These are phyloP conservation scores for Lolium perenne DNA, from an alignment of 176 grass and related monocot species.

Conservation along the genomic window DNA sequence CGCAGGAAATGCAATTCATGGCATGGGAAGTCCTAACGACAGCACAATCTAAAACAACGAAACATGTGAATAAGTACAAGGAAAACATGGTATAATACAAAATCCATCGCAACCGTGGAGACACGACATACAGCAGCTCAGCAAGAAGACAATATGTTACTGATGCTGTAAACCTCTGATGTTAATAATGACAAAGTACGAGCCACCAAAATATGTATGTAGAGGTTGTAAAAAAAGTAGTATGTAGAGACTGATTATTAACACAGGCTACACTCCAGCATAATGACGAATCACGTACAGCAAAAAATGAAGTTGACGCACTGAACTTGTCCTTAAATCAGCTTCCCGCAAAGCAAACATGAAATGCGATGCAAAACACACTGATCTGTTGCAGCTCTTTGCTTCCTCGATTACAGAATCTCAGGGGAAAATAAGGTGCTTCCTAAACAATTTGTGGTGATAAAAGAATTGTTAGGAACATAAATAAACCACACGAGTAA, in stretches of 20 bases:
- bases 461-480: constrained; percentile 25
- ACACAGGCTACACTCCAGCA: background rate
- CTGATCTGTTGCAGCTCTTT: background rate
- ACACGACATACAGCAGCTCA: background rate
- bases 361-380: background rate
- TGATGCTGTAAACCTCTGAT: background rate
- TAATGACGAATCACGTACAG: background rate
- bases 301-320: background rate
- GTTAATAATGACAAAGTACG: background rate
- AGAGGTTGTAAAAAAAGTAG: background rate
- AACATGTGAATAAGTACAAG: background rate
- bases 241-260: background rate
- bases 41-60: background rate
- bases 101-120: too few relatives aligned
- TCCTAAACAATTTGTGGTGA: constrained; percentile 27
- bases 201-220: background rate
- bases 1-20: background rate
- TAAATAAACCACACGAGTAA: constrained; percentile 33
- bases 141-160: background rate
- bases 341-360: background rate
- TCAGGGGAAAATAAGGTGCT: constrained; percentile 8
- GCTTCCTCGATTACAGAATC: constrained; percentile 14
- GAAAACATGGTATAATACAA: background rate
- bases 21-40: background rate
- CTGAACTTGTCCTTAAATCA: constrained; percentile 1